Base-by-base conservation (phyloP, 768 basidiomycete genomes). In the Strobilomyces confusus region DNA sequence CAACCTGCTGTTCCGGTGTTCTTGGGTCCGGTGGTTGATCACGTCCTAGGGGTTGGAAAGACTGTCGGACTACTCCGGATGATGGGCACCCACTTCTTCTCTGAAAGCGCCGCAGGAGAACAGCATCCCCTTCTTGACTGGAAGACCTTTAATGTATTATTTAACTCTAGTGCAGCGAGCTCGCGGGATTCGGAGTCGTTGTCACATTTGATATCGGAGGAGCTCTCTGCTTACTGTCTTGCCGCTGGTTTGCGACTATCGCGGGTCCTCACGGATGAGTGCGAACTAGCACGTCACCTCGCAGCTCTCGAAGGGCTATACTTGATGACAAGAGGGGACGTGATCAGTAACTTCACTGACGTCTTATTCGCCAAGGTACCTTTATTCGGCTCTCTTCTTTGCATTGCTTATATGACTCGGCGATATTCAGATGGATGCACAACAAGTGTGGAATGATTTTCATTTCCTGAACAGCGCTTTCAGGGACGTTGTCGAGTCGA, bases 391-490 rank as follows among this genome's bases (percentile, higher is more conserved):
- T 7, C 11, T 23, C 0, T 54, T 23, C 19, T 8, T 44, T 13
- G 4, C 32, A 33, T 17, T 42, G 19, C 13, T 34, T 44, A 3
- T 19, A 49, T 46, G 23, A 42, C 30, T 48, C 23, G 0, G 40
- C 19, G 33, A 14, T 4, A 17, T 41, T 41, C 49, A 92, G 89
- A 90, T 92, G 81, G 87, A 92, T 58, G 73, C 73, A n/a, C 74
- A 78, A 44, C 82, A 86, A 62, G 63, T 72, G 33, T 93, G 90
- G 90, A 77, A 70, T 43, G 91, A 92, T 63, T 90, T 89, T 64
- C 91, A 93, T 70, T 89, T 88, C 69, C 66, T 92, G 50, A 92
- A 92, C 61, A 84, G 81, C 26, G 82, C 85, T 11, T 90, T 93
- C 64, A 73, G 75, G 19, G 87, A 91, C 46, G 77, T 86, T 26